A percentile compares a stretch with the other conserved stretches of the same genome.
These are phyloP conservation scores for Boletus smithii DNA, from an alignment of 1,284 basidiomycete species.

Conservation along the genomic window DNA sequence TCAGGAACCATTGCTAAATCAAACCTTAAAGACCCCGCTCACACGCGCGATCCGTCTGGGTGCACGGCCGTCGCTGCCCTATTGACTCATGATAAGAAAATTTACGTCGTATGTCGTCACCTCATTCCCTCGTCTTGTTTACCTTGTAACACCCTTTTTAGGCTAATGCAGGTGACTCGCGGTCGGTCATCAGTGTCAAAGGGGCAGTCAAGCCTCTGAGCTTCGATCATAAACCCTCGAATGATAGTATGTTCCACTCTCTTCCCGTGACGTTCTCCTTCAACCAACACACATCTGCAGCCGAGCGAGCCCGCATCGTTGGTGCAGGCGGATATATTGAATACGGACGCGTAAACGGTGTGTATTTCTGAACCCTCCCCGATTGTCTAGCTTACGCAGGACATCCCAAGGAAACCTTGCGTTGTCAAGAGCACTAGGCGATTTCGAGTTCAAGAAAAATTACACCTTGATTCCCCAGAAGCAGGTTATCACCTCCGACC, in stretches of 20 bases:
- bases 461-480: slow-evolving; percentile 76
- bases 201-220: slow-evolving; percentile 89
- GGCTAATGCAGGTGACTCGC: slow-evolving; percentile 98
- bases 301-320: slow-evolving; percentile 84
- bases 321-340: slow-evolving; percentile 97
- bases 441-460: slow-evolving; percentile 99
- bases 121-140: not conserved
- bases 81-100: slow-evolving; percentile 73
- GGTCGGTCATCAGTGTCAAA: slow-evolving; percentile 84
- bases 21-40: slow-evolving; percentile 65
- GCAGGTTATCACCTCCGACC: slow-evolving; percentile 95
- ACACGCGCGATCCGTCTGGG: slow-evolving; percentile 90
- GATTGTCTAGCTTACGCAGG: slow-evolving; percentile 1
- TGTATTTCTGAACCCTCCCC: slow-evolving; percentile 24
- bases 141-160: slow-evolving; percentile 32
- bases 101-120: slow-evolving; percentile 63
- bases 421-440: slow-evolving; percentile 91
- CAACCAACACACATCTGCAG: slow-evolving; percentile 38
- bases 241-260: slow-evolving; percentile 56
- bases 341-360: slow-evolving; percentile 95
- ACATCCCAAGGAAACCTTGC: slow-evolving; percentile 82
- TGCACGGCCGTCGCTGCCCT: slow-evolving; percentile 94
- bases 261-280: not conserved
- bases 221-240: slow-evolving; percentile 94
- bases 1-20: not conserved